Evolutionary conservation across 2,329 filamentous ascomycete species (phyloP).

Genomic region (Fusarium sp.): DNA sequence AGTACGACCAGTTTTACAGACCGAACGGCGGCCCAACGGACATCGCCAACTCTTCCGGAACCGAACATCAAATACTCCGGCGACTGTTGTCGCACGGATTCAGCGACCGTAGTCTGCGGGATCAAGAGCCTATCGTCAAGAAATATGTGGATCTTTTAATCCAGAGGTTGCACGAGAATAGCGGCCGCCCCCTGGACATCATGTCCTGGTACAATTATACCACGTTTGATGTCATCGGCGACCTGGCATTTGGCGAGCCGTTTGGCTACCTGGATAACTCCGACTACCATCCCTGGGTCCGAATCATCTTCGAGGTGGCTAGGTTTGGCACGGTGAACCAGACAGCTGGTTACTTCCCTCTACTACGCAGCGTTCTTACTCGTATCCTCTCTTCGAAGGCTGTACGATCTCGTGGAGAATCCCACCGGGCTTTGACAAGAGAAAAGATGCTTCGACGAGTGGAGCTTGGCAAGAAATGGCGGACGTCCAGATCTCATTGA

Average conservation of each 20-base stretch:
- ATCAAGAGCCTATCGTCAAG: constrained; percentile 47
- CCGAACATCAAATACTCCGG: not conserved
- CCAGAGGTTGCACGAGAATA: not conserved
- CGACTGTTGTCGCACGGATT: not conserved
- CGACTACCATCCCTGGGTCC: constrained; percentile 41
- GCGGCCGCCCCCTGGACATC: constrained; percentile 36
- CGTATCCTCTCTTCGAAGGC: not conserved
- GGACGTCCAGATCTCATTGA: not conserved
- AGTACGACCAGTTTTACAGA: not conserved
- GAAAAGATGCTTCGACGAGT: not conserved
- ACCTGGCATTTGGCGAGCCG: constrained; percentile 44
- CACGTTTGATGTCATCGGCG: constrained; percentile 48
- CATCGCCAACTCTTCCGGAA: not conserved
- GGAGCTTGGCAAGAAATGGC: not conserved
- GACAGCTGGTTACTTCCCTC: not conserved
- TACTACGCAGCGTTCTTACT: not conserved
- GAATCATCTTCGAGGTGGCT: constrained; percentile 2
- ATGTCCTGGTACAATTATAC: constrained; percentile 45
- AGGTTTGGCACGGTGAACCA: not conserved
- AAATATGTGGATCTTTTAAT: constrained; percentile 53
- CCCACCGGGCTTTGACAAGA: not conserved
- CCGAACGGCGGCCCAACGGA: not conserved
- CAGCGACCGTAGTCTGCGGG: not conserved
- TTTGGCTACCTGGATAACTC: constrained; percentile 39
- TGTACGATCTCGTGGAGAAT: not conserved